A percentile compares a stretch with the other conserved stretches of the same genome.
Conservation (phyloP, 805 yeast species). For the Candida ficus region DNA sequence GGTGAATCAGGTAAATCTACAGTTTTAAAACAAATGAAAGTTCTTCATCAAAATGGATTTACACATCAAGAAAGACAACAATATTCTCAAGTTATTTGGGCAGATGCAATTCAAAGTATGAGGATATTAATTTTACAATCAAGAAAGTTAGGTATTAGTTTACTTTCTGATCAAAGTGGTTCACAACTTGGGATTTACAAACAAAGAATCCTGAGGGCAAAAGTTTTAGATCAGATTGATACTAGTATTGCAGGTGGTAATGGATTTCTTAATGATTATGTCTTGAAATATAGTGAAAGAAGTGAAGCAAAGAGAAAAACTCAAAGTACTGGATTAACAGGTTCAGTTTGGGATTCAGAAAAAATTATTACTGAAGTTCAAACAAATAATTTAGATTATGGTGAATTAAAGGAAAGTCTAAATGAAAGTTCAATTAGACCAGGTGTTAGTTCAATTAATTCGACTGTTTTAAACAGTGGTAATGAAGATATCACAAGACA, state of each 20-base stretch:
- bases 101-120: constrained; percentile 84
- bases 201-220: constrained; percentile 47
- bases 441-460: constrained; percentile 20
- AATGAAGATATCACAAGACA: constrained; percentile 28
- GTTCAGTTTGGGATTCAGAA: constrained; percentile 24
- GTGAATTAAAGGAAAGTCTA: constrained; percentile 19
- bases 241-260: constrained; percentile 64
- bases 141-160: constrained; percentile 51
- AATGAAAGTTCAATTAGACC: constrained; percentile 19
- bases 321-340: constrained; percentile 51
- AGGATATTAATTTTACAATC: constrained; percentile 73
- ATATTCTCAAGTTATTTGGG: constrained; percentile 88
- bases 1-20: constrained; percentile 96
- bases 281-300: constrained; percentile 52
- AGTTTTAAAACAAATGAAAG: constrained; percentile 80
- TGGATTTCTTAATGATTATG: constrained; percentile 57
- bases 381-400: constrained; percentile 8
- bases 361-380: constrained; percentile 9
- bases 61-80: constrained; percentile 70
- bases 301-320: constrained; percentile 45
- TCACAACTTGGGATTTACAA: constrained; percentile 42
- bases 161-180: constrained; percentile 59
- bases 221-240: constrained; percentile 58
- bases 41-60: constrained; percentile 84
- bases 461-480: constrained; percentile 10